Evolutionary conservation across 768 basidiomycete genomes (phyloP), one percentile per base, ranked within the genome.

Genomic region (Xerocomus potaroensis): DNA sequence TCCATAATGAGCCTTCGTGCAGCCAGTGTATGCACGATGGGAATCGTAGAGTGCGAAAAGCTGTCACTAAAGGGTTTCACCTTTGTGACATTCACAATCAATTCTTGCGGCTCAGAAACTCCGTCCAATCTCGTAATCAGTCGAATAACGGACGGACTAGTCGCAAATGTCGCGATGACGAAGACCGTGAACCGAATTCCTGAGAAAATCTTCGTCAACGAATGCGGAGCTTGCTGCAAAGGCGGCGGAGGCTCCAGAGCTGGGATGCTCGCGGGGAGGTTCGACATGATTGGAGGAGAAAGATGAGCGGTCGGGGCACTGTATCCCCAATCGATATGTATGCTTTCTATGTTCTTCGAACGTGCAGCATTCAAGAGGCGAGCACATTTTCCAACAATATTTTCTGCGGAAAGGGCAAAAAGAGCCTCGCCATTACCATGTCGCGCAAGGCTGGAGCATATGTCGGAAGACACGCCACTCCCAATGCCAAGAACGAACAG

Each of bases 401-500:
- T 65, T 43, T 78, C 78, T 9, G 69, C 59, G 4, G 69, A 59
- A 7, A 67, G 58, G 4, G 81, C 76, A 45, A 76, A 74, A 0
- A 79, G 61, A 41, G 60, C 73, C 22, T 69, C 64, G 14, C 83
- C 83, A 9, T 75, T 69, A 2, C 83, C 83, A 1, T 68, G 69
- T 15, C 66, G 60, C 1, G 83, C 80, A n/a, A 84, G 74, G 4
- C 71, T 62, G 50, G 78, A 71, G 53, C 78, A 79, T 53, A 77
- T 68, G 0, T 69, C 75, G 4, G 69, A 76, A 3, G 80, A 81
- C 3, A 75, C 72, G 0, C 50, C 53, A 19, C 64, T 41, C 11
- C 83, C 83, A 12, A 84, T 80, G 1, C 82, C 82, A 2, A 84
- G 71, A 8, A 73, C 69, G 48, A 81, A 84, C 4, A 83, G 67